These are phyloP conservation scores for Entomortierella beljakovae DNA, from an alignment of 192 early-diverging fungal genomes.

Conservation along the genomic window DNA sequence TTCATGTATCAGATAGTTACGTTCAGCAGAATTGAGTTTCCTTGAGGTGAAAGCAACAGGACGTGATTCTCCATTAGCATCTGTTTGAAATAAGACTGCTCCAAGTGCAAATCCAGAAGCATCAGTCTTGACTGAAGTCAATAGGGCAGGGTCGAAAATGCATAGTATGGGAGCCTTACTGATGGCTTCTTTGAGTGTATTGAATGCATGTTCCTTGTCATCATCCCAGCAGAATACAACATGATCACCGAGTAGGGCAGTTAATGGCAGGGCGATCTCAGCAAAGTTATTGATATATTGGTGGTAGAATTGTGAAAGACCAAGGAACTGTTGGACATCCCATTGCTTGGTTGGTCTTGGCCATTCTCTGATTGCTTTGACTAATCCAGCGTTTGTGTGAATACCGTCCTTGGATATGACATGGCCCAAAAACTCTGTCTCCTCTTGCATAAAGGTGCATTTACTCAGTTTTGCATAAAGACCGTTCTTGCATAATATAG, in stretches of 20 bases:
- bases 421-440: slow-evolving; percentile 22
- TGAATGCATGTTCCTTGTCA: slow-evolving; percentile 31
- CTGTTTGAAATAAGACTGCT: slow-evolving; percentile 50
- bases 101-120: slow-evolving; percentile 55
- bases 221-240: not conserved
- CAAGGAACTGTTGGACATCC: slow-evolving; percentile 13
- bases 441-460: slow-evolving; percentile 36
- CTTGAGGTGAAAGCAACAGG: slow-evolving; percentile 50
- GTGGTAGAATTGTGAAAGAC: slow-evolving; percentile 8
- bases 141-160: slow-evolving; percentile 32
- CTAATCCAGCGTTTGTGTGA: not conserved
- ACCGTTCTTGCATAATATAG: too few relatives aligned
- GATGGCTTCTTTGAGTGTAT: slow-evolving; percentile 29
- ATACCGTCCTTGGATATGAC: slow-evolving; percentile 11
- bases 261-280: not conserved
- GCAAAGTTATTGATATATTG: slow-evolving; percentile 4
- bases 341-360: not conserved
- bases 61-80: slow-evolving; percentile 22
- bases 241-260: not conserved
- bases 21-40: slow-evolving; percentile 38
- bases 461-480: slow-evolving; percentile 41
- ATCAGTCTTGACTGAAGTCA: slow-evolving; percentile 47
- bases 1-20: slow-evolving; percentile 45
- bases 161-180: slow-evolving; percentile 31
- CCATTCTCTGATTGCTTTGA: slow-evolving; percentile 23